Conservation (phyloP, 2,329 filamentous ascomycete species). For the Talaromyces sp. region DNA sequence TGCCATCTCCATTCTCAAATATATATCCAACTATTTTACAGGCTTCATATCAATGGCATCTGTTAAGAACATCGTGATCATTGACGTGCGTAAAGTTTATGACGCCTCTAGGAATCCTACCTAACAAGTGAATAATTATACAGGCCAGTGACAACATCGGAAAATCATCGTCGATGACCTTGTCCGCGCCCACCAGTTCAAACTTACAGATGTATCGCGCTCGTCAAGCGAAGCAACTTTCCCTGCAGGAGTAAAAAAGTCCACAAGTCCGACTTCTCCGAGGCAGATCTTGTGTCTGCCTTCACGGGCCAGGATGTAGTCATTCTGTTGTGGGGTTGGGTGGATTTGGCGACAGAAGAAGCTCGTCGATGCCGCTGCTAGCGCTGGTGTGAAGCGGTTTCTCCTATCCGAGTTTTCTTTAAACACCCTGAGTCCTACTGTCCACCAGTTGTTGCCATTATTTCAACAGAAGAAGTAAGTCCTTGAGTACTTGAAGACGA, state of each 20-base stretch:
- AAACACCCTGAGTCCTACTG: constrained; percentile 21
- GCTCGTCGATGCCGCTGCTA: constrained; percentile 28
- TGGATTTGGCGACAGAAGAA: constrained; percentile 24
- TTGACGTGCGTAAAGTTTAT: constrained; percentile 16
- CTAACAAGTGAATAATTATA: not conserved
- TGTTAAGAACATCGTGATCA: constrained; percentile 14
- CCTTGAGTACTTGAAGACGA: constrained; percentile 51
- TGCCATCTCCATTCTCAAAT: too few species aligned
- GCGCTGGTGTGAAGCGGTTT: constrained; percentile 29
- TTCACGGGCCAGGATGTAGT: constrained; percentile 28
- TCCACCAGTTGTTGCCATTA: constrained; percentile 21
- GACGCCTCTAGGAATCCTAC: not conserved
- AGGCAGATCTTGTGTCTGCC: constrained; percentile 17
- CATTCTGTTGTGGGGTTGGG: constrained; percentile 24
- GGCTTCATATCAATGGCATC: constrained; percentile 8
- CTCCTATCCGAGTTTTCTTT: constrained; percentile 30
- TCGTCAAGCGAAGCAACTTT: constrained; percentile 18
- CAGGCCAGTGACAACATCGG: constrained; percentile 23
- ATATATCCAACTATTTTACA: not conserved
- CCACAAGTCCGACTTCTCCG: constrained; percentile 22
- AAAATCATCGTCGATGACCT: constrained; percentile 19
- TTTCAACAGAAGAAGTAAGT: constrained; percentile 23
- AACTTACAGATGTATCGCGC: constrained; percentile 23
- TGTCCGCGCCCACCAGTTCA: constrained; percentile 14
- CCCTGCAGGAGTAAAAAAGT: constrained; percentile 16